Base-by-base conservation (phyloP, 139 green algal species). In the Auxenochlorella pyrenoidosa region DNA sequence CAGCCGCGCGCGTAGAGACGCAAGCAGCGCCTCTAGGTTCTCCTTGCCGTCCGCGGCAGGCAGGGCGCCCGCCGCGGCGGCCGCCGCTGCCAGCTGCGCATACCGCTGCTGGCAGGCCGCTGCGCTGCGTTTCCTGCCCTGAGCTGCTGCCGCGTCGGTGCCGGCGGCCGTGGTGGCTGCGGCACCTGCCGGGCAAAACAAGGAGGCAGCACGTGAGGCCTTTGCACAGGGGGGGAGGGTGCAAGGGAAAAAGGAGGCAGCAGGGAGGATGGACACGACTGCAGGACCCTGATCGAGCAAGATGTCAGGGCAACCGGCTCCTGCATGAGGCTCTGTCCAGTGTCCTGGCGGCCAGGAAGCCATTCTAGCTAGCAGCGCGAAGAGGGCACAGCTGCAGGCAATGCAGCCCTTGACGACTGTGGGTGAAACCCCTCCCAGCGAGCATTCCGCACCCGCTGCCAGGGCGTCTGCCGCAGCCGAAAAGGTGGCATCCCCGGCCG, bases 401-500 rank as follows among this genome's bases (percentile, higher is more conserved):
- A n/a, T n/a, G n/a, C n/a, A n/a, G n/a, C n/a, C n/a, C n/a, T n/a
- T n/a, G n/a, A n/a, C n/a, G n/a, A n/a, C n/a, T n/a, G n/a, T n/a
- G n/a, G n/a, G n/a, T n/a, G n/a, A n/a, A n/a, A n/a, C n/a, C n/a
- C n/a, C n/a, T n/a, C n/a, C n/a, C n/a, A n/a, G n/a, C n/a, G n/a
- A n/a, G n/a, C 47, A 10, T 10, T 54, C 72, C 38, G 58, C 84
- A 19, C 90, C 91, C 40, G 88, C 90, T 28, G 75, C 76, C 68
- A 94, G 79, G 32, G 81, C 84, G 47, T 89, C 87, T 22, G 75
- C 72, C 4, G 86, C 91, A 36, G 85, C 71, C 73, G 82, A 75
- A 82, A 86, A 94, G 13, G 78, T 63, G 12, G 47, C 66, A 0
- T 71, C 59, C 0, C 26, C 86, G n/a, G 82, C 34, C 38, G 41